These are phyloP conservation scores for Lichtheimia corymbifera DNA, from an alignment of 371 early-diverging fungal genomes.

Conservation along the genomic window DNA sequence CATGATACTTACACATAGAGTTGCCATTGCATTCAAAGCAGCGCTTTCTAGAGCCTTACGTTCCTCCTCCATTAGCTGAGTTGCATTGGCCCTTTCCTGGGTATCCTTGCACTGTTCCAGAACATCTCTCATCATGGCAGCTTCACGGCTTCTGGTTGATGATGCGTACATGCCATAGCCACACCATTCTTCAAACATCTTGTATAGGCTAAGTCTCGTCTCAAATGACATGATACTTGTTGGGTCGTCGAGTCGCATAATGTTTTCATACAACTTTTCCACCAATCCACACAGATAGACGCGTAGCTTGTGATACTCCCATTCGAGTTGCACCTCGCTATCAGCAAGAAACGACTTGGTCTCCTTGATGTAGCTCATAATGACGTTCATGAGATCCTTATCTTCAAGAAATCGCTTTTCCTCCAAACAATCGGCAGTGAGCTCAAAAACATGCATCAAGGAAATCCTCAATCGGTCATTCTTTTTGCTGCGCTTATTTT, in stretches of 20 bases:
- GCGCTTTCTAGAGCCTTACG: conserved; percentile 76
- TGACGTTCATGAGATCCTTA: conserved; percentile 60
- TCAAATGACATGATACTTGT: conserved; percentile 75
- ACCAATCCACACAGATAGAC: conserved; percentile 87
- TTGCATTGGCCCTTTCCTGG: conserved; percentile 64
- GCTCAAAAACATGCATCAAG: conserved; percentile 71
- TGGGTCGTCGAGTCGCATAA: conserved; percentile 52
- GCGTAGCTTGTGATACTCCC: conserved; percentile 87
- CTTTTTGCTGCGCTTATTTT: conserved; percentile 64
- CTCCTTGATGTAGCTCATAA: conserved; percentile 76
- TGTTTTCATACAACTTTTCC: conserved; percentile 76
- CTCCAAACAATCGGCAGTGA: conserved; percentile 72
- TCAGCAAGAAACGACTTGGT: conserved; percentile 71
- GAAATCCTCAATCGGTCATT: conserved; percentile 77
- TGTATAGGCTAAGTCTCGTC: conserved; percentile 73
- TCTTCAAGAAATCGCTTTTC: conserved; percentile 57
- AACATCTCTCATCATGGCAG: conserved; percentile 71
- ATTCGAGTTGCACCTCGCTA: conserved; percentile 75
- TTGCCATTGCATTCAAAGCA: conserved; percentile 86
- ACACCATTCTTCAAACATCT: conserved; percentile 92
- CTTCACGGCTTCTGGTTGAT: conserved; percentile 70
- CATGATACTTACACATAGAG: conserved; percentile 67
- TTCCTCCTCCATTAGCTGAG: conserved; percentile 76
- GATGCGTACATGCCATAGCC: conserved; percentile 76
- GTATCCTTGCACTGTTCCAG: conserved; percentile 78